Evolutionary conservation across 208 protist genomes (phyloP), one percentile per base, ranked within the genome.

Genomic region (Crithidia brevicula): DNA sequence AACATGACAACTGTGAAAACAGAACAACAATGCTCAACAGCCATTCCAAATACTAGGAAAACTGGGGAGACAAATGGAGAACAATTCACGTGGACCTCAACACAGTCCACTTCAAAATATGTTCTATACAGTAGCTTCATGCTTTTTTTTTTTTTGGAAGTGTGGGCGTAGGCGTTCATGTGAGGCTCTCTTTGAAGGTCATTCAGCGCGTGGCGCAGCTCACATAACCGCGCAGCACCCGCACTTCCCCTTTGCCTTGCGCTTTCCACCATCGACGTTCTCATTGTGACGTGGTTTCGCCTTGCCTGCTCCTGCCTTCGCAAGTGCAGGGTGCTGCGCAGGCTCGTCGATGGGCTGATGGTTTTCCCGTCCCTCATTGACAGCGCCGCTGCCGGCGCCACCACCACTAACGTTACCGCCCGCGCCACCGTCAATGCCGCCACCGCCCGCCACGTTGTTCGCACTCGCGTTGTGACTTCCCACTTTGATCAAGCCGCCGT

Each of bases 161-260:
- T n/a, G n/a, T n/a, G n/a, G n/a, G n/a, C n/a, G n/a, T n/a, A n/a
- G n/a, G n/a, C n/a, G n/a, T n/a, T n/a, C n/a, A n/a, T n/a, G n/a
- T n/a, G n/a, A n/a, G n/a, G n/a, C n/a, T n/a, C n/a, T n/a, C n/a
- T n/a, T n/a, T n/a, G n/a, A n/a, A n/a, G n/a, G n/a, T n/a, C n/a
- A n/a, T n/a, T n/a, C n/a, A n/a, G n/a, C n/a, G n/a, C n/a, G n/a
- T n/a, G n/a, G n/a, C n/a, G n/a, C n/a, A 52, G 8, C 9, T 27
- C 77, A 83, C 67, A 79, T 77, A 34, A 79, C 66, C 4, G 50
- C n/a, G 34, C 75, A 85, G 60, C 80, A 82, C 38, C 40, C 67
- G 16, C 59, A 71, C 34, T 67, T 68, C 10, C 30, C 5, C 36
- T 68, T 71, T 27, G 22, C 27, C 40, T 70, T 67, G 31, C 5